These are phyloP conservation scores for Kwoniella heveanensis DNA, from an alignment of 768 basidiomycete species.

Conservation along the genomic window DNA sequence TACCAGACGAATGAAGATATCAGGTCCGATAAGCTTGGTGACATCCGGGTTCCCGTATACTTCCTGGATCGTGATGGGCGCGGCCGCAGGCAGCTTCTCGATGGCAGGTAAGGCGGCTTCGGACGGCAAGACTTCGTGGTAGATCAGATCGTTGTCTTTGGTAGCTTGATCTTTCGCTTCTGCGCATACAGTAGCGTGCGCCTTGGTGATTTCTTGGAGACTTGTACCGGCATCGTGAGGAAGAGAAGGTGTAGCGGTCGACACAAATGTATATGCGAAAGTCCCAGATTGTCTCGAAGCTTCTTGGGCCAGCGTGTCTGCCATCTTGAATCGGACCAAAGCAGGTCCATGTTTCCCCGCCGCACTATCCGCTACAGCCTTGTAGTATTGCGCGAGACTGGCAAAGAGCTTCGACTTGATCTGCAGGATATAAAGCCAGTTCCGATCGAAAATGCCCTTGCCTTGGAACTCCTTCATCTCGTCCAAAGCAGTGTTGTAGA, in stretches of 20 bases:
- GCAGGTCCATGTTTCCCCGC: constrained; percentile 82
- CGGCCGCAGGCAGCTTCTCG: constrained; percentile 78
- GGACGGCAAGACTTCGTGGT: constrained; percentile 83
- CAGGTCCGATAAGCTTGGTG: constrained; percentile 89
- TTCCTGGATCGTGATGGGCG: constrained; percentile 84
- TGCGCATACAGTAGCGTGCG: constrained; percentile 72
- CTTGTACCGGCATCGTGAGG: constrained; percentile 81
- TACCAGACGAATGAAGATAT: constrained; percentile 82
- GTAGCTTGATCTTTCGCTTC: constrained; percentile 75
- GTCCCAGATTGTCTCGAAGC: constrained; percentile 68
- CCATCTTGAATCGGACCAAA: constrained; percentile 73
- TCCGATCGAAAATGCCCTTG: constrained; percentile 90
- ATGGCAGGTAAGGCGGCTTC: constrained; percentile 75
- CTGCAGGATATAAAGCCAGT: constrained; percentile 81
- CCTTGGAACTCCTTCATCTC: constrained; percentile 96
- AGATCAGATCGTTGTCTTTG: constrained; percentile 95
- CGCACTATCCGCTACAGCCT: constrained; percentile 73
- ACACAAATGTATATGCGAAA: constrained; percentile 70
- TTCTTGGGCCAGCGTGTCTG: constrained; percentile 81
- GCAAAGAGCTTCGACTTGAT: constrained; percentile 89
- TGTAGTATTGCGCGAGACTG: constrained; percentile 84
- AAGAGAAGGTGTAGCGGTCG: constrained; percentile 64
- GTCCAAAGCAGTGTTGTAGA: constrained; percentile 81
- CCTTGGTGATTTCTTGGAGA: constrained; percentile 79
- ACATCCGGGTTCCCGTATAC: constrained; percentile 88